These are phyloP conservation scores for Ceratobasidium sp. DNA, from an alignment of 1,284 basidiomycete species.

Conservation along the genomic window DNA sequence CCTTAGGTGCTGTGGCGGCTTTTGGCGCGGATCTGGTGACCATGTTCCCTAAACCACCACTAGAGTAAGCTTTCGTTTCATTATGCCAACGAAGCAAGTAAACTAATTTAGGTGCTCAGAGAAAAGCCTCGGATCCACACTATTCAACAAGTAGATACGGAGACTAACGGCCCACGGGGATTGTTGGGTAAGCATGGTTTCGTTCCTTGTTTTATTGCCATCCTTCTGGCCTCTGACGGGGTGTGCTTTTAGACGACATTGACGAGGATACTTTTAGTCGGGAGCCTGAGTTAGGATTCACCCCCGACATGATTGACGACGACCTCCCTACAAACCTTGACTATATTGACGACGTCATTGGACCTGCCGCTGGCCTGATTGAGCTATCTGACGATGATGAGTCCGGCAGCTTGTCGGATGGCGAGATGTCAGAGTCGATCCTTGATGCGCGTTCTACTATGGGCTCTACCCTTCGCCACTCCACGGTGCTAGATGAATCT, in stretches of 20 bases:
- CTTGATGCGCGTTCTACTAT: constrained; percentile 44
- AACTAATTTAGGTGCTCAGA: constrained; percentile 1
- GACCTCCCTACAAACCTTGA: constrained; percentile 89
- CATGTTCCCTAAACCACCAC: constrained; percentile 28
- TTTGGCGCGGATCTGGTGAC: constrained; percentile 18
- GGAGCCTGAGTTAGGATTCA: constrained; percentile 66
- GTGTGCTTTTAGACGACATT: constrained; percentile 64
- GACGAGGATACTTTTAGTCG: constrained; percentile 84
- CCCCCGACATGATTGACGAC: constrained; percentile 88
- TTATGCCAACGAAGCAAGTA: background rate
- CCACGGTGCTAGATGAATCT: constrained; percentile 35
- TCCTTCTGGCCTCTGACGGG: background rate
- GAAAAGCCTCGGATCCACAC: constrained; percentile 10
- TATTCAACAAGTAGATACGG: background rate
- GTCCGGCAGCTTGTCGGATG: constrained; percentile 68
- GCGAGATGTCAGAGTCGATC: constrained; percentile 50
- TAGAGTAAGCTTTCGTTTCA: background rate
- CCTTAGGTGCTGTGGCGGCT: constrained; percentile 25
- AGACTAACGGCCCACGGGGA: background rate
- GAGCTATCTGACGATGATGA: constrained; percentile 75
- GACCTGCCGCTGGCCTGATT: constrained; percentile 74
- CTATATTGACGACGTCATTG: constrained; percentile 84
- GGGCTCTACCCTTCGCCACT: background rate
- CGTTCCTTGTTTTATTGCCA: background rate
- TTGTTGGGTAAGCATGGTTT: constrained; percentile 32